Percentiles rank a stretch among this genome's conserved stretches.
Conservation (phyloP, 2,329 filamentous ascomycete genomes). For the Stemphylium lycopersici region DNA sequence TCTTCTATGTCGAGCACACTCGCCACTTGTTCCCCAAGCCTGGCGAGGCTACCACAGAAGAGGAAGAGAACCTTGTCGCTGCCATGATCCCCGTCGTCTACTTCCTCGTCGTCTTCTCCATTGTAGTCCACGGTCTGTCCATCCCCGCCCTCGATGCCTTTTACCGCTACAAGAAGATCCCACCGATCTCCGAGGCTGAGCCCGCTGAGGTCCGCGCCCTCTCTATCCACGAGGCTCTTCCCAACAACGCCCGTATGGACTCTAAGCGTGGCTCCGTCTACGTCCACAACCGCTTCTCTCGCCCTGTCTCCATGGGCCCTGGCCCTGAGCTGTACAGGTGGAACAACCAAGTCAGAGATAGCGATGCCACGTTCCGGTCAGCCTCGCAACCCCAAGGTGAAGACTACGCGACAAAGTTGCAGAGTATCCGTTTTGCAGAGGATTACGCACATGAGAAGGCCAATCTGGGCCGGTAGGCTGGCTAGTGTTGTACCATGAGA, state of each 20-base stretch:
- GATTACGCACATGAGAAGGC: conserved; percentile 6
- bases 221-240: conserved; percentile 45
- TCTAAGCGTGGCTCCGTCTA: conserved; percentile 40
- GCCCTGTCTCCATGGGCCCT: conserved; percentile 17
- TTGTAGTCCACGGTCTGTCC: conserved; percentile 57
- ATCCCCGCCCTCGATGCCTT: conserved; percentile 53
- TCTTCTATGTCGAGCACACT: conserved; percentile 56
- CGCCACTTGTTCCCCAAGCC: conserved; percentile 52
- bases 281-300: conserved; percentile 57
- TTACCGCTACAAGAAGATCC: conserved; percentile 50
- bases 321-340: conserved; percentile 16
- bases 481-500: neutral
- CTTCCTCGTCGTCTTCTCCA: conserved; percentile 55
- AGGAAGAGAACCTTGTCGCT: conserved; percentile 50
- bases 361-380: conserved; percentile 5
- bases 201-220: conserved; percentile 42
- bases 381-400: neutral
- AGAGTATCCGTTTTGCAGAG: conserved; percentile 4
- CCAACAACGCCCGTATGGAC: conserved; percentile 51
- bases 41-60: conserved; percentile 47
- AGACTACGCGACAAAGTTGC: conserved; percentile 3
- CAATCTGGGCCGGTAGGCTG: neutral
- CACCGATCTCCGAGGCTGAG: conserved; percentile 51
- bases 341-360: conserved; percentile 7
- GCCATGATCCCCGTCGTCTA: conserved; percentile 56